Evolutionary conservation across 148 eudicot species (phyloP).

Genomic region (Rhododendron ovatum): DNA sequence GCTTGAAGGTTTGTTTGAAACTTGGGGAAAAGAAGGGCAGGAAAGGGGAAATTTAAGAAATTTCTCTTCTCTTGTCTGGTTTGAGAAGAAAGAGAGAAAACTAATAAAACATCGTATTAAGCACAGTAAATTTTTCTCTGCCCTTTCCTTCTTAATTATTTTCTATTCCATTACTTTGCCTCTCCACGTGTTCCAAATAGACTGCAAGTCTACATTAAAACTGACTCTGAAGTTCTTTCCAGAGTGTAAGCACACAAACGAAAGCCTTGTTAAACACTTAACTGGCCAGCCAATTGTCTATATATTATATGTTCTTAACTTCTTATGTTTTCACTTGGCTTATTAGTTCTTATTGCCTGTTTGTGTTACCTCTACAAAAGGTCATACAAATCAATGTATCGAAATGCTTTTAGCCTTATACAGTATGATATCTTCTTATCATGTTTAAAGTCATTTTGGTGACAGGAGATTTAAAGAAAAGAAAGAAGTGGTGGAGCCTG

Average conservation of each 20-base stretch:
- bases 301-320: neutral
- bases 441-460: slow-evolving; percentile 22
- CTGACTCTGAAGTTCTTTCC: neutral
- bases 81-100: neutral
- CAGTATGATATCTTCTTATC: slow-evolving; percentile 12
- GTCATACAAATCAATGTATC: neutral
- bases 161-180: neutral
- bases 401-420: neutral
- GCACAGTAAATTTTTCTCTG: neutral
- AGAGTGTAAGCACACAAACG: neutral
- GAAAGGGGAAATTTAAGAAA: neutral
- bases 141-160: neutral
- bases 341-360: neutral
- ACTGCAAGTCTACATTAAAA: neutral
- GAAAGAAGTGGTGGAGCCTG: slow-evolving; percentile 84
- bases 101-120: neutral
- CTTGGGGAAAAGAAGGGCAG: neutral
- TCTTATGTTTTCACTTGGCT: neutral
- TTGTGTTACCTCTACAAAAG: neutral
- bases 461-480: slow-evolving; percentile 88
- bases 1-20: neutral
- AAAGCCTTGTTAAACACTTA: neutral
- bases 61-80: neutral
- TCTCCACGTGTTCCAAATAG: neutral
- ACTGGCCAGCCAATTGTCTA: neutral